Base-by-base conservation (phyloP, 1,284 basidiomycete species). In the Calocybe gambosa region DNA sequence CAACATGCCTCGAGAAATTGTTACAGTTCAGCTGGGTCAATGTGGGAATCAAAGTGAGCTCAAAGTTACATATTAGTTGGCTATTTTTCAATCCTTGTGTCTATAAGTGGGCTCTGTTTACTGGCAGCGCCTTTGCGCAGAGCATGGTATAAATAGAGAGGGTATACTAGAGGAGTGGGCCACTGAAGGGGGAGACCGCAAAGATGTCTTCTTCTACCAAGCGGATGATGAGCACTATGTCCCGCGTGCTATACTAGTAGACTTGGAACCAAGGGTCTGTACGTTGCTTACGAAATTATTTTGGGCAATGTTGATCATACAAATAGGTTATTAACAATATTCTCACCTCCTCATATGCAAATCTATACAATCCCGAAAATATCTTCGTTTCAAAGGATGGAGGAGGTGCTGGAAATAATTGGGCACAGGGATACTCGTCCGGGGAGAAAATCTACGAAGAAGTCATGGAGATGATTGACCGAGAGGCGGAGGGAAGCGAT, bases 181-280 rank as follows among this genome's bases (percentile, higher is more conserved):
- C 2, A 89, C 87, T 2, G 92, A 94, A 58, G 89, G 89, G 23
- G 89, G 90, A 3, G 96, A 99, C 67, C 77, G 96, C 57, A 99
- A 99, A 62, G 96, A 99, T 67, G 95, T 98, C 35, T 99, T 99
- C 71, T 99, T 99, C 71, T 99, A 99, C 66, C 96, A 99, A 65
- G 96, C 96, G 9, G 96, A 99, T 65, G 96, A 99, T 63, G 96
- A 99, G 64, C 95, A 98, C 62, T 99, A 99, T 65, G 94, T 99
- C 55, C 96, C 96, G 7, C 80, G 96, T 45, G 92, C 96, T 3
- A 95, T 99, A 52, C 78, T 99, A 19, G 85, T 99, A 47, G 96
- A 99, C 68, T 78, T 97, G n/a, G 96, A 99, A 64, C 96, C 96
- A 39, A 76, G 96, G 63, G 95, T 95, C 61, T 61, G 85, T 65